Evolutionary conservation across 2,329 filamentous ascomycete species (phyloP), one percentile per base, ranked within the genome.

Genomic region (Fusarium sp.): DNA sequence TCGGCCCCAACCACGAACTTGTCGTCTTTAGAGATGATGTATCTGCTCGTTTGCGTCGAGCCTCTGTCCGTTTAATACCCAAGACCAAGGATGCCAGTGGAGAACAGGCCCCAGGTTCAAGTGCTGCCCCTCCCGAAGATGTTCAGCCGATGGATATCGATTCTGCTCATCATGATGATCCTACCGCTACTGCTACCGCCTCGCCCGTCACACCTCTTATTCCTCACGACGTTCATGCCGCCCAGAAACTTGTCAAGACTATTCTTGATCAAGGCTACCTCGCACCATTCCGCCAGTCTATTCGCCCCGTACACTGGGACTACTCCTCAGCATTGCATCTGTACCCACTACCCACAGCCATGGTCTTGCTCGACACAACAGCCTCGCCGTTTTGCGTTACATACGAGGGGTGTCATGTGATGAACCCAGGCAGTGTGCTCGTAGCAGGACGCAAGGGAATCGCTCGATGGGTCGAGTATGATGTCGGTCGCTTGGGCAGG

Each of bases 351-450:
- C 96, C 96, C 4, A 95, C 93, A 25, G 90, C 93, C 2, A 85
- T 98, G 78, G 89, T 97, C 21, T 83, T 99, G 8, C 91, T 94
- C 4, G 96, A 99, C 82, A 86, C 92, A 1, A 93, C 95, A 45
- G 91, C 92, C 15, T 91, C 93, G 19, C 88, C 94, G 0, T 99
- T 97, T 78, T 92, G 92, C 60, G 85, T 98, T 72, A 97, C 93
- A 19, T 98, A 98, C 78, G 95, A 97, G 81, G 95, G 95, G 0
- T 98, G 96, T 78, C 93, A 96, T 83, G 95, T 98, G 38, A 91
- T 99, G 88, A 99, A 99, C 80, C 95, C 96, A 0, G 94, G 94
- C 10, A 87, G 88, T 54, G 82, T 99, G 55, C 86, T 97, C 29
- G 90, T 93, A 0, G 84, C 89, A 1, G 92, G 91, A 1, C 87